Base-by-base conservation (phyloP, 1,139 yeast genomes). In the Candida smagusa region DNA sequence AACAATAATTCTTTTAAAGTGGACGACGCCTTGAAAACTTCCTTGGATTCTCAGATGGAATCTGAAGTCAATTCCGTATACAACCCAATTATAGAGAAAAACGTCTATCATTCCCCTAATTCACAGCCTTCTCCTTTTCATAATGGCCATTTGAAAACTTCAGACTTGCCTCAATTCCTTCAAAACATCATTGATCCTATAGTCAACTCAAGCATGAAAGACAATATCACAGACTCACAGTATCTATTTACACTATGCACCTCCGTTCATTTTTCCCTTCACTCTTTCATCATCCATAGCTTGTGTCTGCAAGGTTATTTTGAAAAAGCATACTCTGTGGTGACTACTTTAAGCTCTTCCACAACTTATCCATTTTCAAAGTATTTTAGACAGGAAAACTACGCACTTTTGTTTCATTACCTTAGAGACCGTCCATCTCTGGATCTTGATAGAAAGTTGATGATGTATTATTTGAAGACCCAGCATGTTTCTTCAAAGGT, bases 121-220 rank as follows among this genome's bases (percentile, higher is more conserved):
- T 45, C 50, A 7, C 41, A 44, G 5, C 53, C 58, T 22, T 43
- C 46, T 32, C 58, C 65, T 4, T 42, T 64, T 3, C 39, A 69
- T 4, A 50, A 54, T 22, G 72, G 68, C 0, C 42, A 49, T 0
- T 23, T 70, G 2, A 40, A 39, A 9, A 42, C 55, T 0, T 45
- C 48, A 4, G 74, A 69, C 40, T 47, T 68, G 26, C 74, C 74
- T 0, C 34, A 41, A 3, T 67, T 68, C 41, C 41, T 45, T 16
- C 35, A 35, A 3, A 45, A 65, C 30, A 44, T 66, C 4, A 42
- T 45, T 11, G 33, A 45, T 2, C 39, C 39, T 6, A 41, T 56
- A 22, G 48, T 63, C 6, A 30, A 38, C 19, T 41, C 43, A 23
- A 44, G 52, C 36, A 31, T 51, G 29, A 29, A 39, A 9, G 35